Conservation (phyloP, 768 basidiomycete species). For the Lentinula detonsa region DNA sequence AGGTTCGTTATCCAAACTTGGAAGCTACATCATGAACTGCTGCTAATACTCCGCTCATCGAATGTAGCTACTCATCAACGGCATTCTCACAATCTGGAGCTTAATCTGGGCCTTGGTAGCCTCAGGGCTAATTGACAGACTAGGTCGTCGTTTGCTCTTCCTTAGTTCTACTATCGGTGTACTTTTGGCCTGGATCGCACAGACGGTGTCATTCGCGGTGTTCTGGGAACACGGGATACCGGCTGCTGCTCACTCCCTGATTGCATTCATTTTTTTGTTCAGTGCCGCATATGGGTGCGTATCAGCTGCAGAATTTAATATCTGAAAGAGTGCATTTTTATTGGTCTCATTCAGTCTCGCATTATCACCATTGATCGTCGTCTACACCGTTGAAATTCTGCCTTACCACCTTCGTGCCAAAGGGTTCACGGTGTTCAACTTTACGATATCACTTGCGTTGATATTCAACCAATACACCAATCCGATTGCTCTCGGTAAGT, state of each 20-base stretch:
- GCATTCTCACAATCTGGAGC: conserved; percentile 56
- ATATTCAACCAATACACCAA: conserved; percentile 58
- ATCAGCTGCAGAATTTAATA: not conserved
- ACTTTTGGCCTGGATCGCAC: conserved; percentile 39
- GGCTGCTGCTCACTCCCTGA: conserved; percentile 39
- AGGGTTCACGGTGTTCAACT: conserved; percentile 49
- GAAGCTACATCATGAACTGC: not conserved
- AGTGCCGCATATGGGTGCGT: conserved; percentile 43
- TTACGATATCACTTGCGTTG: conserved; percentile 42
- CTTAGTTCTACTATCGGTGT: conserved; percentile 32
- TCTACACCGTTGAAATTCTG: conserved; percentile 60
- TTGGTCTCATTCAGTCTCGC: conserved; percentile 28
- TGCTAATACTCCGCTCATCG: not conserved
- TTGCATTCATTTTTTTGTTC: conserved; percentile 57
- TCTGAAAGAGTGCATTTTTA: not conserved
- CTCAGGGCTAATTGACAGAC: conserved; percentile 43
- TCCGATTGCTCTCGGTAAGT: conserved; percentile 43
- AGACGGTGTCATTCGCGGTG: conserved; percentile 38
- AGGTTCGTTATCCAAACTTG: conserved; percentile 15
- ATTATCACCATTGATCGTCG: conserved; percentile 51
- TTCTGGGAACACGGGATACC: conserved; percentile 23
- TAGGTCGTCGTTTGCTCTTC: conserved; percentile 49
- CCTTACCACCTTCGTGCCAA: conserved; percentile 58
- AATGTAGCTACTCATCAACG: conserved; percentile 55
- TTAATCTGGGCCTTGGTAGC: conserved; percentile 43